Base-by-base conservation (phyloP, 306 rosid species). In the Begonia peltatifolia region DNA sequence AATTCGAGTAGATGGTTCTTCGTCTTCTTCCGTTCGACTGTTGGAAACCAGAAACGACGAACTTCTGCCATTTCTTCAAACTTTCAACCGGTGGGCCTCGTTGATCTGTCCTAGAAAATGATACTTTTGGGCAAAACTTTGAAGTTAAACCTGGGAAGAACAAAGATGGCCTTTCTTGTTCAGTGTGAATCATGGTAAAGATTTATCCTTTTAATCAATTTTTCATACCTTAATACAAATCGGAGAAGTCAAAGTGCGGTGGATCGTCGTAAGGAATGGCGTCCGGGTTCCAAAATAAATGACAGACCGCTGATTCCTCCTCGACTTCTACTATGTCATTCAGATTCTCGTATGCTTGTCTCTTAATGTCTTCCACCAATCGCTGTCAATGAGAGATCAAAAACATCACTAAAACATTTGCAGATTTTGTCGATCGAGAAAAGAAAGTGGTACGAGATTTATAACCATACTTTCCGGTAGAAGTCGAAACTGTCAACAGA, bases 161-260 rank as follows among this genome's bases (percentile, higher is more conserved):
- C 38, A 30, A 30, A 3, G 5, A 30, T 30, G 38, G 6, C 38
- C 38, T 30, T 9, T 25, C 35, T 25, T 25, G 4, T 25, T 6
- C 4, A 25, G 35, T 30, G 38, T 30, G 6, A 30, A 30, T 30
- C 38, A 30, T 30, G 38, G 3, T 30, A 30, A 7, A 30, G 0
- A 30, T 30, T 30, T 0, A 4, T 30, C 9, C 9, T 30, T 30
- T 30, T 1, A 30, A 5, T 30, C 38, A 30, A 30, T 5, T 5
- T 30, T 11, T 58, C 23, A 46, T 69, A 82, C 81, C 80, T 71
- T 76, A 72, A 10, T 16, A 65, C 41, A 15, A 8, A 46, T 52
- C 10, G 36, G 68, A 57, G 11, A 56, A 35, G 14, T 22, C 54
- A 16, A 57, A 30, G 14, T 0, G 38, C 7, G 8, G 38, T 49